phyloP scores from a whole-genome alignment of 2,329 filamentous ascomycete genomes.

The Peltaster fructicola region DNA sequence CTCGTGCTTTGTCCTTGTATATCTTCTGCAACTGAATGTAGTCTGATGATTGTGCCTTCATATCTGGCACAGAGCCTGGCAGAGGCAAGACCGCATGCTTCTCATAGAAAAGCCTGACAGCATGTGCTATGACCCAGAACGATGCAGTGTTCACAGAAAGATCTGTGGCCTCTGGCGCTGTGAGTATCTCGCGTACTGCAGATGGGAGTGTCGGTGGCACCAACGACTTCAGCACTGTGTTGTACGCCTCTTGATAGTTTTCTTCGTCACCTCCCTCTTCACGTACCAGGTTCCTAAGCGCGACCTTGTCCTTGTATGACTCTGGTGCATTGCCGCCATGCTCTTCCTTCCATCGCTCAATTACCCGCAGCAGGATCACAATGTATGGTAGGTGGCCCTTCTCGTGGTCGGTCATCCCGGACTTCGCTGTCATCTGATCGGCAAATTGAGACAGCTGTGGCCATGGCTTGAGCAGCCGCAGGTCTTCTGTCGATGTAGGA shows the following conservation, averaged over 20 bases:
- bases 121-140: constrained; percentile 82
- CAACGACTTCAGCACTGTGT: constrained; percentile 76
- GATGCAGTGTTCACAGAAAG: constrained; percentile 34
- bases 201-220: constrained; percentile 49
- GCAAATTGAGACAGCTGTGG: constrained; percentile 56
- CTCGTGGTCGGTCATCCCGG: constrained; percentile 57
- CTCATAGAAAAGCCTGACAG: constrained; percentile 59
- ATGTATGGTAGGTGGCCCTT: constrained; percentile 88
- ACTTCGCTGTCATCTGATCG: constrained; percentile 43
- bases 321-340: constrained; percentile 53
- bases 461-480: constrained; percentile 76
- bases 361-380: constrained; percentile 62
- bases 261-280: constrained; percentile 66
- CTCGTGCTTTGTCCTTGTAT: constrained; percentile 74
- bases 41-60: constrained; percentile 85
- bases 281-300: constrained; percentile 57
- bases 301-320: constrained; percentile 70
- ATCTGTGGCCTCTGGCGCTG: constrained; percentile 42
- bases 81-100: constrained; percentile 61
- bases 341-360: constrained; percentile 58
- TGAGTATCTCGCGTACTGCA: constrained; percentile 60
- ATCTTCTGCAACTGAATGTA: constrained; percentile 85
- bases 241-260: constrained; percentile 86
- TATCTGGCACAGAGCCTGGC: constrained; percentile 78
- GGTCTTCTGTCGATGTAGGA: constrained; percentile 63